Evolutionary conservation across 148 eudicot genomes (phyloP).

Genomic region (Vaccinium darrowii): DNA sequence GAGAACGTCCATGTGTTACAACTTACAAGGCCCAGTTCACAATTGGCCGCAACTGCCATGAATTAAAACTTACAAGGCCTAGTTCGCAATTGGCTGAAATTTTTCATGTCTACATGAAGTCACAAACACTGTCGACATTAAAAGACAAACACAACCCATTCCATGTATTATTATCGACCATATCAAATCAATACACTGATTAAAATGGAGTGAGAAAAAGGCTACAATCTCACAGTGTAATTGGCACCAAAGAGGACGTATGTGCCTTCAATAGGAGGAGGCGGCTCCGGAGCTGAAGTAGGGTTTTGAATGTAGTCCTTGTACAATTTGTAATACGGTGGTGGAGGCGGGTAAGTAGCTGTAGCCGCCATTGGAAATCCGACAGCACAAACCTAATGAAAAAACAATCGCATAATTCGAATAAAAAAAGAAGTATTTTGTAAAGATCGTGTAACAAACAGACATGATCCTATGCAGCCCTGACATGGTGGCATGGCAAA

Average conservation of each 20-base stretch:
- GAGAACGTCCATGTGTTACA: too few relatives aligned
- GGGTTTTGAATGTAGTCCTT: conserved; percentile 65
- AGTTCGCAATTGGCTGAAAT: too few relatives aligned
- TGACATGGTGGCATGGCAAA: background rate
- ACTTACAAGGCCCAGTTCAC: too few relatives aligned
- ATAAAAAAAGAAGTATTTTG: too few relatives aligned
- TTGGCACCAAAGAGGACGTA: conserved; percentile 68
- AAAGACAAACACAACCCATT: background rate
- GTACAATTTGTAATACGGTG: conserved; percentile 84
- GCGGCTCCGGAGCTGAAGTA: conserved; percentile 68
- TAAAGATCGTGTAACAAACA: background rate
- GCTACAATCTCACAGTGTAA: conserved; percentile 53
- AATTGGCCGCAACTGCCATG: too few relatives aligned
- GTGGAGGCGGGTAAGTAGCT: conserved; percentile 92
- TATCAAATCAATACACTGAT: background rate
- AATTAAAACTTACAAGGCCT: too few relatives aligned
- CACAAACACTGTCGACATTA: background rate
- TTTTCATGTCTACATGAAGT: too few relatives aligned
- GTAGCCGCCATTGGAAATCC: conserved; percentile 54
- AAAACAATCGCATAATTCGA: background rate
- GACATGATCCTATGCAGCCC: background rate
- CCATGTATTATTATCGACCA: background rate
- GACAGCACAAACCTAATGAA: background rate
- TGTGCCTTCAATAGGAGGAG: conserved; percentile 74
- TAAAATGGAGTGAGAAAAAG: background rate